A percentile compares a stretch with the other conserved stretches of the same genome.
These are phyloP conservation scores for Antarctomyces pellizariae DNA, from an alignment of 495 filamentous ascomycete genomes.

Conservation along the genomic window DNA sequence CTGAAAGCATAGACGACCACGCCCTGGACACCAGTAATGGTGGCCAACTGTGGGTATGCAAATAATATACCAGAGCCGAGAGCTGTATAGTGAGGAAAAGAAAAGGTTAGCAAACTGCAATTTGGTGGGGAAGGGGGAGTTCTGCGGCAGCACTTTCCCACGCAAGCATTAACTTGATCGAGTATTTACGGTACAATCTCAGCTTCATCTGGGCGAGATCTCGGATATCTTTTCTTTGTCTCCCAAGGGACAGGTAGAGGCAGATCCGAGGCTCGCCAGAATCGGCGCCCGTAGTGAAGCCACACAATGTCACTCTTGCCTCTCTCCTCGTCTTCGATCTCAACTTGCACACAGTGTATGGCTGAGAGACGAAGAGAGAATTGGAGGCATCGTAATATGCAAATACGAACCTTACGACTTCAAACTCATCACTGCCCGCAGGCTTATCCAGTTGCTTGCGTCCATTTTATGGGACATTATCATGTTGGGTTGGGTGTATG, in stretches of 20 bases:
- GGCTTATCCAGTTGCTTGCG: no score
- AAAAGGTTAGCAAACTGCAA: conserved; percentile 12
- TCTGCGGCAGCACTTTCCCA: conserved; percentile 80
- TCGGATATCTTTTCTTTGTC: no score
- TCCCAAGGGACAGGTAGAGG: no score
- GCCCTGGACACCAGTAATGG: conserved; percentile 54
- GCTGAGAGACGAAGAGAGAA: no score
- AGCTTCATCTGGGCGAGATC: conserved; percentile 32
- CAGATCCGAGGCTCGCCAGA: conserved; percentile 24
- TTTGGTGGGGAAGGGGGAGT: conserved; percentile 12
- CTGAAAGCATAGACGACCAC: conserved; percentile 45
- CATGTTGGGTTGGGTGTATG: conserved; percentile 11
- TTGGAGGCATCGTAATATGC: conserved; percentile 7
- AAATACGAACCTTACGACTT: conserved; percentile 24
- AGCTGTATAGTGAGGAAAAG: no score
- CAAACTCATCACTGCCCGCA: conserved; percentile 1
- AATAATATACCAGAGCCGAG: conserved; percentile 61
- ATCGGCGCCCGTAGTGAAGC: conserved; percentile 74
- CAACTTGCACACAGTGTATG: no score
- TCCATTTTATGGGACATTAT: no score
- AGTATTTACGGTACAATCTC: conserved; percentile 80
- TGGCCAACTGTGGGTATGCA: conserved; percentile 55
- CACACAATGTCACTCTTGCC: conserved; percentile 20
- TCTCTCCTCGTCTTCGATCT: conserved; percentile 3
- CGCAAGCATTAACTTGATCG: conserved; percentile 93